phyloP scores from a whole-genome alignment of 768 basidiomycete species.

The Termitomyces sp. region DNA sequence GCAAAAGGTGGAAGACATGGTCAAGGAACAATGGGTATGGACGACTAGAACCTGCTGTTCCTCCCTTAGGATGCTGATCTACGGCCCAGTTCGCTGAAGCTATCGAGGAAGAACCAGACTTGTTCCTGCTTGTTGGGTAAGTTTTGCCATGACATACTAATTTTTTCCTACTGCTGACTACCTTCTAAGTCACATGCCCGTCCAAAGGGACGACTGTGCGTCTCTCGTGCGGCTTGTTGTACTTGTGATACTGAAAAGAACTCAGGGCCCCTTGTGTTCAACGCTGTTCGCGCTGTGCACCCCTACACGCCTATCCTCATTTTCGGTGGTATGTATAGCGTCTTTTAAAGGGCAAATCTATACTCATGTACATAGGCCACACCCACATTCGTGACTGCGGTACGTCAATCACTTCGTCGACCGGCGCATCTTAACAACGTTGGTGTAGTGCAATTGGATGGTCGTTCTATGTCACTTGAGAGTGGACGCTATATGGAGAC shows the following conservation, averaged over 20 bases:
- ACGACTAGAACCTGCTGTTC: neutral
- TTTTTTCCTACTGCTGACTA: neutral
- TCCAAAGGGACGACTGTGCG: slow-evolving; percentile 62
- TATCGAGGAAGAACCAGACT: slow-evolving; percentile 76
- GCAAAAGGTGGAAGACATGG: slow-evolving; percentile 72
- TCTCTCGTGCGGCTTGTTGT: neutral
- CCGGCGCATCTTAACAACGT: neutral
- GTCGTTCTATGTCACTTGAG: slow-evolving; percentile 72
- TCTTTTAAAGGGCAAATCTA: neutral
- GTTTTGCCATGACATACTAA: slow-evolving; percentile 12
- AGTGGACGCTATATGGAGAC: slow-evolving; percentile 94
- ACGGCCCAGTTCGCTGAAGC: slow-evolving; percentile 64
- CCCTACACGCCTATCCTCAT: slow-evolving; percentile 75
- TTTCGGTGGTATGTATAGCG: slow-evolving; percentile 55
- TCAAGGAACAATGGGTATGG: slow-evolving; percentile 71
- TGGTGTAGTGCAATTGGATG: slow-evolving; percentile 60
- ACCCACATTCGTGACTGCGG: slow-evolving; percentile 79
- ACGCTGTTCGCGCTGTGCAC: slow-evolving; percentile 72
- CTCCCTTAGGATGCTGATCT: neutral
- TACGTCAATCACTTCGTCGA: slow-evolving; percentile 27
- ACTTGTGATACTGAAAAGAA: neutral
- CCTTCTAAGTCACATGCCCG: slow-evolving; percentile 73
- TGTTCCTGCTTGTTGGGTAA: slow-evolving; percentile 74
- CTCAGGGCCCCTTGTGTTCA: slow-evolving; percentile 68
- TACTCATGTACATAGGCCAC: slow-evolving; percentile 42